Evolutionary conservation across 2,329 filamentous ascomycete genomes (phyloP).

Genomic region (Penicillium paneum): DNA sequence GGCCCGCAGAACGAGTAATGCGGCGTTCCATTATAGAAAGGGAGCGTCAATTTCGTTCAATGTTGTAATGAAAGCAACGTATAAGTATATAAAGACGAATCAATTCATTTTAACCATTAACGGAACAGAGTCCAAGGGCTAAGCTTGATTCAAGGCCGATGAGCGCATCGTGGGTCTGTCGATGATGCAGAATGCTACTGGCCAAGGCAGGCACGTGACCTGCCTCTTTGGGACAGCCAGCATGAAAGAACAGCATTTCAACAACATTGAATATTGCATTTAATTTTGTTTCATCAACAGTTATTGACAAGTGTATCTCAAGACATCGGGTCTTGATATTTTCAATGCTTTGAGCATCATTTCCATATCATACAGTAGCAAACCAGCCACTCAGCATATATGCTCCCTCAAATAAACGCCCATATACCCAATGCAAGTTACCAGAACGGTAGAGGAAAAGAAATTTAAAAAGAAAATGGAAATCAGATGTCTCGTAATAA

Average conservation of each 20-base stretch:
- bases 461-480: neutral
- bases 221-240: neutral
- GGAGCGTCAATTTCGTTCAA: neutral
- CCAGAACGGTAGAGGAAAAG: neutral
- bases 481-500: conserved; percentile 25
- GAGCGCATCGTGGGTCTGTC: neutral
- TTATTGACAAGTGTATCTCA: conserved; percentile 5
- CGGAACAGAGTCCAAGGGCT: neutral
- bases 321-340: conserved; percentile 9
- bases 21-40: conserved; percentile 19
- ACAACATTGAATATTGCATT: neutral
- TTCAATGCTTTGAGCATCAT: conserved; percentile 16
- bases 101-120: neutral
- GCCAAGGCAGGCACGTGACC: neutral
- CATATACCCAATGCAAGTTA: conserved; percentile 24
- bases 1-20: conserved; percentile 29
- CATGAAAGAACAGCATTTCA: neutral
- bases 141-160: neutral
- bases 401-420: conserved; percentile 20
- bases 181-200: neutral
- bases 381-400: conserved; percentile 14
- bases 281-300: conserved; percentile 3
- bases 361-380: conserved; percentile 14
- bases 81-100: neutral
- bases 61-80: neutral